Evolutionary conservation across 169 alveolate species (phyloP).

Genomic region (Cryptosporidium andersoni): DNA sequence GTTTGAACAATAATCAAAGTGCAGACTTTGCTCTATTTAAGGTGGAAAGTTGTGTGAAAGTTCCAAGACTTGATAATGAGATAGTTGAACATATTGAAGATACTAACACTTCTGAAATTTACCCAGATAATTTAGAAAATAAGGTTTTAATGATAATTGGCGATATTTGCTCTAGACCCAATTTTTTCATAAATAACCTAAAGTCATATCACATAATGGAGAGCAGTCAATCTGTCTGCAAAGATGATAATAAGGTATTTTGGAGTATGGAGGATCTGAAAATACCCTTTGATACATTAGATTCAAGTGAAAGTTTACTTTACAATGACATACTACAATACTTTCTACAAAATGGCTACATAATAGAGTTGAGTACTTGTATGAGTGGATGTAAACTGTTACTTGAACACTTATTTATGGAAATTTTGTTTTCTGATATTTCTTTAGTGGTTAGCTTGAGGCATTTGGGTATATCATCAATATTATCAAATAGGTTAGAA

Average conservation of each 20-base stretch:
- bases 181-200: conserved; percentile 13
- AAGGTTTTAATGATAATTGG: conserved; percentile 22
- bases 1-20: too few species aligned
- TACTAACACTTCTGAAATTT: not conserved
- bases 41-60: too few species aligned
- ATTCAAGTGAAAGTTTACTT: conserved; percentile 35
- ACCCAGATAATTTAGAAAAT: conserved; percentile 1
- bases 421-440: not conserved
- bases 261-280: not conserved
- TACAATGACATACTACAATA: conserved; percentile 58
- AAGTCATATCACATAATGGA: conserved; percentile 56
- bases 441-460: conserved; percentile 2
- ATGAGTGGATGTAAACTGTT: conserved; percentile 13
- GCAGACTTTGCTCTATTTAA: too few species aligned
- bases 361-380: conserved; percentile 24
- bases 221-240: conserved; percentile 51
- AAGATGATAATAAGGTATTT: conserved; percentile 25
- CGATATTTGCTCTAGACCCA: conserved; percentile 27
- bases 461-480: conserved; percentile 1
- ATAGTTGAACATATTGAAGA: not conserved
- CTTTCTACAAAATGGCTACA: conserved; percentile 28
- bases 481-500: not conserved
- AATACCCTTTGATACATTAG: conserved; percentile 1
- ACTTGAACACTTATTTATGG: not conserved
- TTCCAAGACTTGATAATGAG: not conserved